Conservation (phyloP, 176 grass and related monocot genomes). For the Eragrostis curvula region DNA sequence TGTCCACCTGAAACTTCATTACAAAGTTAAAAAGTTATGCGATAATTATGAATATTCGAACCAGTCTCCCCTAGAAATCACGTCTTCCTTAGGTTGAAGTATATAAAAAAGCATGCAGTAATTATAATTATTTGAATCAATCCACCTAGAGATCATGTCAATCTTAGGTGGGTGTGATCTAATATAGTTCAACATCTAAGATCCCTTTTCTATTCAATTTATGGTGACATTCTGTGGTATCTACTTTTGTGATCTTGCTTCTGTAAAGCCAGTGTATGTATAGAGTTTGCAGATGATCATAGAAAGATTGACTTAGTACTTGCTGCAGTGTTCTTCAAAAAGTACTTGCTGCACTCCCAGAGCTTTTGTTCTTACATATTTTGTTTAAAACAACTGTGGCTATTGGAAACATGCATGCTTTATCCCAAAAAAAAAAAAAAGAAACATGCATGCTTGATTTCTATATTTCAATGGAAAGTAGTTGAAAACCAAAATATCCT, state of each 20-base stretch:
- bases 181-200: not conserved
- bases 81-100: not conserved
- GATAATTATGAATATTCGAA: not conserved
- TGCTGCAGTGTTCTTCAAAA: too few species aligned
- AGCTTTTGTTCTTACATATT: not conserved
- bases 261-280: not conserved
- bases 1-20: not conserved
- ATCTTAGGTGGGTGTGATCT: not conserved
- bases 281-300: not conserved
- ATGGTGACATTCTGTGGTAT: not conserved
- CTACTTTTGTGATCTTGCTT: not conserved
- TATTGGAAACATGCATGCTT: not conserved
- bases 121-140: not conserved
- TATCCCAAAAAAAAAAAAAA: too few species aligned
- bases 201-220: slow-evolving; percentile 8
- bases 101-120: not conserved
- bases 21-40: not conserved
- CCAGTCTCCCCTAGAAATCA: not conserved
- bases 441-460: not conserved
- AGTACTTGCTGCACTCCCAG: not conserved
- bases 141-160: not conserved
- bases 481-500: not conserved
- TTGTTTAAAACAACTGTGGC: not conserved
- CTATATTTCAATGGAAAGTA: not conserved
- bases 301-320: not conserved